Base-by-base conservation (phyloP, 805 yeast genomes). In the Nematodospora valgi region DNA sequence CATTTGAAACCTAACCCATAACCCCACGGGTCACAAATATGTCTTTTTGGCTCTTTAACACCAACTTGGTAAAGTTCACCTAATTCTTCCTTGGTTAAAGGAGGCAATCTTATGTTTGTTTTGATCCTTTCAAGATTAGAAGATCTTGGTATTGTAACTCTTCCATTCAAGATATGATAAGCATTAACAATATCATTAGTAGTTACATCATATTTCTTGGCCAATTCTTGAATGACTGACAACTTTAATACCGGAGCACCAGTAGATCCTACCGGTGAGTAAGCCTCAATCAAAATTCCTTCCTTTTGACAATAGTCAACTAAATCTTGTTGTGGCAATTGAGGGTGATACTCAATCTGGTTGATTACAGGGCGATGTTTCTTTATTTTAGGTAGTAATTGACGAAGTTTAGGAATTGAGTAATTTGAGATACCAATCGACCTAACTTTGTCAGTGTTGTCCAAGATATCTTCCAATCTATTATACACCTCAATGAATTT, bases 281-380 rank as follows among this genome's bases (percentile, higher is more conserved):
- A 85, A 2, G 87, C 88, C 50, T 78, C 84, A 10, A 83, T 39
- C 22, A 68, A 52, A 39, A 83, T 80, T 23, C 59, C 59, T 37
- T 82, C 50, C 33, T 72, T 51, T 45, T 72, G 54, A 38, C 73
- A 62, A 48, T 65, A 82, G 10, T 76, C 70, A 30, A 70, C 67
- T 40, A 74, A 63, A 1, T 78, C 84, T 54, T 82, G 88, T 43
- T 80, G 64, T 49, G 76, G 86, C 48, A 82, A 64, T 49, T 80
- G 80, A 0, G 87, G 82, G 51, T 73, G 81, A 65, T 69, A 80
- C 51, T 83, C 93, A 41, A 83, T 76, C 56, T 84, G 91, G 49
- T 82, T 74, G 23, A 82, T 79, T 39, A 62, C 69, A 6, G 87
- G 87, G 93, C 34, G 38, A 34, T 37, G 46, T 40, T 38, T 49